Base-by-base conservation (phyloP, 179 eudicot species). In the Silene coronaria region DNA sequence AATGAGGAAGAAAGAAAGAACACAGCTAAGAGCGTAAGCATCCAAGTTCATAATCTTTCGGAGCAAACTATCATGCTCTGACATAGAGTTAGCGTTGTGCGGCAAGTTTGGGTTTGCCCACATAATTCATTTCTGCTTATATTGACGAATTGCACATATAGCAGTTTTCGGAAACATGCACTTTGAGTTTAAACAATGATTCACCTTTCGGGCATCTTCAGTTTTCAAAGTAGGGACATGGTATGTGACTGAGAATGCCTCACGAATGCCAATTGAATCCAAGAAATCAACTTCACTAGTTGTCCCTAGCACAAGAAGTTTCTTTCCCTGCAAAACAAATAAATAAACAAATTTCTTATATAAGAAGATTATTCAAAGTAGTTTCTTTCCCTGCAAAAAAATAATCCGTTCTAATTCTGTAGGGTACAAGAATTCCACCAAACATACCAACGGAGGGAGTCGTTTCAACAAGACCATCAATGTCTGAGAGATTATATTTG, bases 381-480 rank as follows among this genome's bases (percentile, higher is more conserved):
- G n/a, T n/a, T n/a, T n/a, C n/a, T n/a, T n/a, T n/a, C n/a, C n/a
- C n/a, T n/a, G n/a, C n/a, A n/a, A n/a, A n/a, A n/a, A n/a, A n/a
- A n/a, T n/a, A n/a, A n/a, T n/a, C n/a, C n/a, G n/a, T n/a, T n/a
- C n/a, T n/a, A n/a, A n/a, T n/a, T n/a, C n/a, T n/a, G n/a, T n/a
- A n/a, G n/a, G n/a, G 73, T 42, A 70, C 0, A 24, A 42, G 55
- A 73, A 74, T 60, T 79, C 75, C 10, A 63, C 73, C 65, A 28
- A 30, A 80, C 65, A 53, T 82, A 91, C 99, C 97, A 80, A 76
- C 2, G 97, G 97, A 83, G 99, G 99, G 72, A 95, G 91, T 82
- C 99, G 87, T 80, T 95, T 95, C 77, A 95, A 84, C 72, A 92
- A 97, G 79, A 95, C 97, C 91, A 95, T 76, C 84, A 95, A 80